Conservation (phyloP, 2,329 filamentous ascomycete species). For the Ophiosphaerella korrae region DNA sequence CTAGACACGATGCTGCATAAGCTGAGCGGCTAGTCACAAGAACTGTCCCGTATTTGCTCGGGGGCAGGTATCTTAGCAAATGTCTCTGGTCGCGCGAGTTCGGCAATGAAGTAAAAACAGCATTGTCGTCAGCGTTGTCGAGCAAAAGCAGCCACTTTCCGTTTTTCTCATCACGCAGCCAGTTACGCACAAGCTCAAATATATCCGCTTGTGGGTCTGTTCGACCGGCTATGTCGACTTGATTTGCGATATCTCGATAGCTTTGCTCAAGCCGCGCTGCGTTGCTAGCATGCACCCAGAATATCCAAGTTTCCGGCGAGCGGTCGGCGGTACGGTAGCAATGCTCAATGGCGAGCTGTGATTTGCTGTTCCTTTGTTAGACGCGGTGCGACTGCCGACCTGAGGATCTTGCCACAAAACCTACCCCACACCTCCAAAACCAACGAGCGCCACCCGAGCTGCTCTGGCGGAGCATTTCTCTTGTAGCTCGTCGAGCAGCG, state of each 20-base stretch:
- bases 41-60: slow-evolving; percentile 39
- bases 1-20: slow-evolving; percentile 34
- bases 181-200: too few species aligned
- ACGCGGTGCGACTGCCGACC: background rate
- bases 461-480: background rate
- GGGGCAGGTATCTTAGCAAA: background rate
- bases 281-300: background rate
- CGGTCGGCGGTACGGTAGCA: background rate
- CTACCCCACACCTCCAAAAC: background rate
- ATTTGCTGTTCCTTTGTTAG: slow-evolving; percentile 1
- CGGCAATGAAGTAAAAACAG: background rate
- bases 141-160: slow-evolving; percentile 2
- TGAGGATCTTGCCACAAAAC: background rate
- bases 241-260: too few species aligned
- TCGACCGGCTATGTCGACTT: too few species aligned
- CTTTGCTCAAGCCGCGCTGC: too few species aligned
- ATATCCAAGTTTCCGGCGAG: slow-evolving; percentile 1
- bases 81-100: background rate
- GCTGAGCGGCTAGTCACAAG: background rate
- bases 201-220: too few species aligned
- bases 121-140: slow-evolving; percentile 2
- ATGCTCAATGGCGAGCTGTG: slow-evolving; percentile 13
- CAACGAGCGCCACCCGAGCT: too few species aligned
- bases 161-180: slow-evolving; percentile 2
- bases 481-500: too few species aligned